Conservation (phyloP, 805 yeast species). For the Candida palmyrensis region DNA sequence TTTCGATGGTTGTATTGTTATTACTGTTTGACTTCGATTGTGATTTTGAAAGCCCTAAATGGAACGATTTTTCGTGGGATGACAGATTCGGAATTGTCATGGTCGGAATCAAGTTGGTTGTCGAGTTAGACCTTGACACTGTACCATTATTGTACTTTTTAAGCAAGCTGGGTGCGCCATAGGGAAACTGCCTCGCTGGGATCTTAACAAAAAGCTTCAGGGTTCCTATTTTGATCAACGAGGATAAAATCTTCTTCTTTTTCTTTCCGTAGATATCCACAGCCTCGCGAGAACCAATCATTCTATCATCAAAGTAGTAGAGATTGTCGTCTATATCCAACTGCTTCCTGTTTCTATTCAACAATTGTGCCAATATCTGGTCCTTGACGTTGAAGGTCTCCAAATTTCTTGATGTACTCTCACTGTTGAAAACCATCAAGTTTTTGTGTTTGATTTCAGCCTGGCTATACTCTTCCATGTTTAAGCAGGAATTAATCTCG, state of each 20-base stretch:
- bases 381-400: constrained; percentile 8
- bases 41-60: constrained; percentile 1
- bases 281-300: constrained; percentile 23
- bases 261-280: constrained; percentile 27
- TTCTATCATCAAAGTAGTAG: constrained; percentile 13
- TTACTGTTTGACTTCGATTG: no score
- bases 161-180: constrained; percentile 32
- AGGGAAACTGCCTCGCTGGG: constrained; percentile 29
- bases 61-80: constrained; percentile 2
- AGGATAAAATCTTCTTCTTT: constrained; percentile 32
- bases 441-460: constrained; percentile 32
- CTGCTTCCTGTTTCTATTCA: constrained; percentile 1
- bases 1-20: no score
- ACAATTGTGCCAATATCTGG: constrained; percentile 6
- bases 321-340: constrained; percentile 6
- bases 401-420: constrained; percentile 2
- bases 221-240: constrained; percentile 27
- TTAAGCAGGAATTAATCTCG: constrained; percentile 30
- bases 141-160: constrained; percentile 29
- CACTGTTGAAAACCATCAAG: constrained; percentile 12
- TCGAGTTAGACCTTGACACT: constrained; percentile 7
- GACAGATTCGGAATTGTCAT: no score
- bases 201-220: constrained; percentile 28
- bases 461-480: constrained; percentile 17
- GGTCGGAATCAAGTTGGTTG: constrained; percentile 4